Evolutionary conservation across 1,139 yeast species (phyloP), one percentile per base, ranked within the genome.

Genomic region (Zygosaccharomyces sapae): DNA sequence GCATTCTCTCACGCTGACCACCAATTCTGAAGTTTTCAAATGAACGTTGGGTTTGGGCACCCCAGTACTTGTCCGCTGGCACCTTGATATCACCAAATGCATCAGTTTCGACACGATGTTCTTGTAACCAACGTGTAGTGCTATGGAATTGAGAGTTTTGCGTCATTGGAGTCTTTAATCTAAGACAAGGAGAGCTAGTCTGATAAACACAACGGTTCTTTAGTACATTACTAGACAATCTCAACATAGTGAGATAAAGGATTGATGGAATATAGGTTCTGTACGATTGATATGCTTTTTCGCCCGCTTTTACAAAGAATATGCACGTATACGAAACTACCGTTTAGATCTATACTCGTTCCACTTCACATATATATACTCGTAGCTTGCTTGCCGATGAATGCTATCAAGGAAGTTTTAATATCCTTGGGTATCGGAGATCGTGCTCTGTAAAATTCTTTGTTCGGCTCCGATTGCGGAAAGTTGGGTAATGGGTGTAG

Each of bases 11-110:
- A 55, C 90, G 81, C 25, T 77, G 75, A 48, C 97, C 97, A 56
- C 98, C 98, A 63, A 92, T 92, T 70, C 89, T 86, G 76, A 92
- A 92, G 77, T 92, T 92, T 71, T 83, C 86, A 61, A 82, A 77
- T 10, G 97, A 84, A 70, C 95, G 80, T 69, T 94, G 97, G 51
- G 98, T 92, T 73, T 92, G 98, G 38, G 98, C 97, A 52, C 98
- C 97, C 87, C 96, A 90, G 75, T 90, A 90, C 67, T 81, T 83
- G 64, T 85, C 77, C 52, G 79, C 72, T 50, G 89, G 95, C 45
- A 90, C 97, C 65, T 86, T 86, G 62, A 92, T 85, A 65, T 87
- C 96, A 59, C 98, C 98, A 65, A 92, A 92, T 45, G 97, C 97
- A 70, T 92, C 98, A 50, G 89, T 79, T 70, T 92, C 98, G 51